phyloP scores from a whole-genome alignment of 257 asterid genomes.

The Verbena officinalis region DNA sequence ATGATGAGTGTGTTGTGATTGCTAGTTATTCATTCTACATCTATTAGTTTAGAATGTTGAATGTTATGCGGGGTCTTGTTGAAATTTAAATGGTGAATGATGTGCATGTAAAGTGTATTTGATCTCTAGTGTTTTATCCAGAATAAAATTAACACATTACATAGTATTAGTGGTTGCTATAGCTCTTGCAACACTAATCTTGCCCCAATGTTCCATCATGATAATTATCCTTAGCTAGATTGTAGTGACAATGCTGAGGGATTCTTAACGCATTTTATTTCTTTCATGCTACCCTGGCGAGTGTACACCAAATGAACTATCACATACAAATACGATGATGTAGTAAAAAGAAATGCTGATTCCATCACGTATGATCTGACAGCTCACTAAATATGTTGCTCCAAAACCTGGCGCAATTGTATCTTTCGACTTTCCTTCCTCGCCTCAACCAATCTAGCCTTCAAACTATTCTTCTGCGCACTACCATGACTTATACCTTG shows the following conservation, averaged over 20 bases:
- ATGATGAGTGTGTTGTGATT: not conserved
- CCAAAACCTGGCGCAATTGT: constrained; percentile 89
- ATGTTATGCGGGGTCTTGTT: too few species aligned
- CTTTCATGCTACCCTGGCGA: too few species aligned
- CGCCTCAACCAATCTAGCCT: constrained; percentile 77
- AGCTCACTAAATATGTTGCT: constrained; percentile 65
- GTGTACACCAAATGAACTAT: too few species aligned
- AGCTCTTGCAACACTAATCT: constrained; percentile 16
- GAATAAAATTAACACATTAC: constrained; percentile 24
- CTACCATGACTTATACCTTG: constrained; percentile 63
- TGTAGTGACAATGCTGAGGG: too few species aligned
- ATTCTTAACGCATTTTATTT: too few species aligned
- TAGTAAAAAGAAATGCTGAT: not conserved
- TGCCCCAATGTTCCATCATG: not conserved
- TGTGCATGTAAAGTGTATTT: too few species aligned
- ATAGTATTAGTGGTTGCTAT: constrained; percentile 15
- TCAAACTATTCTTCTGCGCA: constrained; percentile 69
- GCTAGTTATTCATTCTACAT: not conserved
- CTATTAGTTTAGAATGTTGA: too few species aligned
- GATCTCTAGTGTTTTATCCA: too few species aligned
- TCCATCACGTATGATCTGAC: not conserved
- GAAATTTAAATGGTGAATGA: too few species aligned
- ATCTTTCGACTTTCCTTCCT: constrained; percentile 83
- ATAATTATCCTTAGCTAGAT: not conserved
- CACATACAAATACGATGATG: too few species aligned